Base-by-base conservation (phyloP, 345 rosid species). In the Rhodamnia argentea region DNA sequence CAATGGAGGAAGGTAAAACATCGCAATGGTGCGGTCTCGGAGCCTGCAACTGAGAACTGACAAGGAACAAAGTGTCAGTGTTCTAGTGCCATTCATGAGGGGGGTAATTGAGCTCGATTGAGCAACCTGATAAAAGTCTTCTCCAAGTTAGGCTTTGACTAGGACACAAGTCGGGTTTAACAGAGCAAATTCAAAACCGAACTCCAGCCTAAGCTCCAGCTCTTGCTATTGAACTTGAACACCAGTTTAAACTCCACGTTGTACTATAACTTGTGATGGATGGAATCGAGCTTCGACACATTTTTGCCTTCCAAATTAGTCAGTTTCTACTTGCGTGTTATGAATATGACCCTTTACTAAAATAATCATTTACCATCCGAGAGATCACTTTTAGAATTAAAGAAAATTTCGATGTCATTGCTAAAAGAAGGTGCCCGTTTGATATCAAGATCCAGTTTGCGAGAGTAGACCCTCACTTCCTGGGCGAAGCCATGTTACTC, bases 21-120 rank as follows among this genome's bases (percentile, higher is more conserved):
- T 97, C 95, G 88, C 98, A 97, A 37, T 98, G 96, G 3, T 95
- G 98, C 88, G 98, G 89, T 87, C 98, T 94, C 0, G 98, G 99
- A 53, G 98, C 96, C 86, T 76, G 89, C 90, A 97, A 86, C 98
- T 97, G 47, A 18, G 56, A 53, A 83, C 3, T 18, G 44, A 32
- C 53, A 82, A 16, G 40, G 84, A 83, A 52, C 13, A 14, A 29
- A 13, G 40, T 16, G 9, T 62, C 76, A 62, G 42, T 29, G 76
- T 29, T 62, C 75, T 29, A 15, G 42, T 7, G 75, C 37, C 76
- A 29, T 62, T 1, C 57, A 20, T 55, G 24, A 20, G 24, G 57
- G 24, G 24, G 15, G 40, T 74, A 5, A 26, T 78, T 14, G 47
- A 78, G 57, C 52, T 20, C n/a, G 14, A 23, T 24, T 15, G 13